Base-by-base conservation (phyloP, 768 basidiomycete genomes). In the Ramaria sp. region DNA sequence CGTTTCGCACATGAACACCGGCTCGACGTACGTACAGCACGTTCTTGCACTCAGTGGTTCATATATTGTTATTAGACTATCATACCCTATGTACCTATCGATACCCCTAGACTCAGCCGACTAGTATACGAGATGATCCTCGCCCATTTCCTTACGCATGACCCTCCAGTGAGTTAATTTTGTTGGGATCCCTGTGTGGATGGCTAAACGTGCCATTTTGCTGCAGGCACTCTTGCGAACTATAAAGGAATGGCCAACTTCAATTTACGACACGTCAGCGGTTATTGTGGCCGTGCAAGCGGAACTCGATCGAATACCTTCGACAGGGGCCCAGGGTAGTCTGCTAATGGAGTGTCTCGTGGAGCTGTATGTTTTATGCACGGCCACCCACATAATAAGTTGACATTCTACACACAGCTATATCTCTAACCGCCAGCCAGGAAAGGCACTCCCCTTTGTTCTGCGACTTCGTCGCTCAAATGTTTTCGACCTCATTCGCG, bases 111-210 rank as follows among this genome's bases (percentile, higher is more conserved):
- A 52, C 77, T 98, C 11, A 82, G 84, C 38, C 83, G 84, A 62
- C 66, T 93, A 30, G 88, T 95, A 2, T 99, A 98, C 68, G 94
- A 95, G 68, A 91, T 97, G 88, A 83, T 98, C 45, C 77, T 99
- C 7, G 91, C 83, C 0, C 80, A 96, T 67, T 88, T 91, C 68
- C 70, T 98, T 27, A 74, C 79, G 3, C 81, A 89, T 54, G 89
- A 97, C 67, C 80, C 78, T 65, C 70, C 77, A 66, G 92, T 89
- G 63, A 38, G 75, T 57, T 10, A 3, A 34, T 9, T 56, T 46
- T 7, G 43, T 53, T 55, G 15, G 47, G 6, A 38, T 11, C 19
- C 11, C 17, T 31, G 7, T 34, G 15, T 52, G 51, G 22, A 52
- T 54, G 7, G 5, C 41, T 19, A 39, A 12, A 12, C 9, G 41